These are phyloP conservation scores for Stevia rebaudiana DNA, from an alignment of 140 eudicot genomes.

Conservation along the genomic window DNA sequence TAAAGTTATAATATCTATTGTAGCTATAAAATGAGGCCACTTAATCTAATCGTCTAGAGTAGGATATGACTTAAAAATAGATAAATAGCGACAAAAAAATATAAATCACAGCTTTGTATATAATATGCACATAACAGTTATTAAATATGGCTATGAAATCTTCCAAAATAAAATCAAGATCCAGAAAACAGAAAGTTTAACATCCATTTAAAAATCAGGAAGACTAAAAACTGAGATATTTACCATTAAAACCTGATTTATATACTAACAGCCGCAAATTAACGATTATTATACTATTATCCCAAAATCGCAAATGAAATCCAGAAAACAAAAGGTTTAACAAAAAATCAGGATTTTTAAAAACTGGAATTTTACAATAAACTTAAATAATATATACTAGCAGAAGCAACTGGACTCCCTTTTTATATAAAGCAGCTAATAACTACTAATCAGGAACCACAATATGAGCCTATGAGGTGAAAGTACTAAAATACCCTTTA, in stretches of 20 bases:
- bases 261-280: neutral
- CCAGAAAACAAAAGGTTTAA: too few species aligned
- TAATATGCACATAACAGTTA: slow-evolving; percentile 11
- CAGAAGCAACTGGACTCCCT: slow-evolving; percentile 8
- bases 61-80: neutral
- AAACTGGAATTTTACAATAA: too few species aligned
- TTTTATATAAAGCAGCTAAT: neutral
- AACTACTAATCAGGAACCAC: neutral
- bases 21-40: neutral
- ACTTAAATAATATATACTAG: too few species aligned
- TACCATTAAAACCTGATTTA: neutral
- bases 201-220: neutral
- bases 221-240: neutral
- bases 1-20: too few species aligned
- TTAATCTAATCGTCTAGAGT: neutral
- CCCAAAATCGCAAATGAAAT: too few species aligned
- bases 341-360: too few species aligned
- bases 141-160: neutral
- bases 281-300: too few species aligned
- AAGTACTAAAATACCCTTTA: too few species aligned
- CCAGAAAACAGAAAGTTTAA: too few species aligned
- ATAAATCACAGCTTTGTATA: neutral
- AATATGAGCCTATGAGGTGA: too few species aligned
- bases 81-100: neutral
- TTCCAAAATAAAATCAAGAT: neutral